Conservation (phyloP, 164 flowering plant genomes). For the Vitis cinerea region DNA sequence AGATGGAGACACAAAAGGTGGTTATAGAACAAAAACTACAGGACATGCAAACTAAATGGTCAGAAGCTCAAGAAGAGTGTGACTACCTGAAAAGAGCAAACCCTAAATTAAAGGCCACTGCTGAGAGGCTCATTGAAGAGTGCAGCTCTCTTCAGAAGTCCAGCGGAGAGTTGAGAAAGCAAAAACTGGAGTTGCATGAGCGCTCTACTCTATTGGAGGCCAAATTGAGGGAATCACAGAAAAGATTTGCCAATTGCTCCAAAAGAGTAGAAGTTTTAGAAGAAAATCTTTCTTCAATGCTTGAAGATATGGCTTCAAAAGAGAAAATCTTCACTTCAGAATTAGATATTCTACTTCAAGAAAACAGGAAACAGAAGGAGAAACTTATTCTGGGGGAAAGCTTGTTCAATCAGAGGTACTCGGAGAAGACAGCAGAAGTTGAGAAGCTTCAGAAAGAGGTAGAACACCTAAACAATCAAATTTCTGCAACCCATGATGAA, state of each 20-base stretch:
- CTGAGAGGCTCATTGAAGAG: conserved; percentile 47
- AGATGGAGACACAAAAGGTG: conserved; percentile 35
- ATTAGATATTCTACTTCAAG: conserved; percentile 45
- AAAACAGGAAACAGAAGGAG: conserved; percentile 44
- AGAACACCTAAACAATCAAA: conserved; percentile 42
- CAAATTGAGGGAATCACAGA: conserved; percentile 41
- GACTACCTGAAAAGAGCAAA: conserved; percentile 51
- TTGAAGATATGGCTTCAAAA: conserved; percentile 44
- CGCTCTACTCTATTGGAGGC: conserved; percentile 43
- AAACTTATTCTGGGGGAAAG: conserved; percentile 40
- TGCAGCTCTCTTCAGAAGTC: conserved; percentile 47
- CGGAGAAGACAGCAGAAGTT: conserved; percentile 49
- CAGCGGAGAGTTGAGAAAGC: conserved; percentile 46
- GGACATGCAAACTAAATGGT: conserved; percentile 38
- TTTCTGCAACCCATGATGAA: conserved; percentile 43
- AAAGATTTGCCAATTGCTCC: conserved; percentile 35
- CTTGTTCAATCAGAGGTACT: conserved; percentile 38
- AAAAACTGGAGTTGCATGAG: conserved; percentile 54
- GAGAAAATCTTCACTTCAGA: conserved; percentile 51
- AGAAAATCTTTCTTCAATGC: conserved; percentile 37
- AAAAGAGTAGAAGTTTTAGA: conserved; percentile 49
- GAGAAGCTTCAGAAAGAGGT: conserved; percentile 62
- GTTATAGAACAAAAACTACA: conserved; percentile 42
- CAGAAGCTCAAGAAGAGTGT: conserved; percentile 54
- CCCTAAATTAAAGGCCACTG: conserved; percentile 42